Percentiles rank a stretch among this genome's conserved stretches.
Conservation (phyloP, 208 protist species). For the Crithidia bombi region DNA sequence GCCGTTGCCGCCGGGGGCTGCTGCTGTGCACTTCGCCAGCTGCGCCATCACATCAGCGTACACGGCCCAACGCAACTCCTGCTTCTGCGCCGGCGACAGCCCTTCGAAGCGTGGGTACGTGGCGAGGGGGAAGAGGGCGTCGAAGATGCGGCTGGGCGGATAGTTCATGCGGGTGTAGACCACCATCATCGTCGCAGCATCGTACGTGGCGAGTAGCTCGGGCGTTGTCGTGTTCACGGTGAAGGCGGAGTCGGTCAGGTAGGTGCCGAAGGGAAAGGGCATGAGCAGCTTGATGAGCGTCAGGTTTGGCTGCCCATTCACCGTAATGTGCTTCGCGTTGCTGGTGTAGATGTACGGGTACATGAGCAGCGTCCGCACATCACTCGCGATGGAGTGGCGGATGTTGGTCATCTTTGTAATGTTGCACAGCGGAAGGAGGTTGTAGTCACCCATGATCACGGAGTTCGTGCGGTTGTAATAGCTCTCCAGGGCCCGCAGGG, state of each 20-base stretch:
- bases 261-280: constrained; percentile 49
- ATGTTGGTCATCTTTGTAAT: constrained; percentile 39
- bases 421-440: constrained; percentile 64
- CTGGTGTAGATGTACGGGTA: constrained; percentile 70
- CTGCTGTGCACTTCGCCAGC: constrained; percentile 32
- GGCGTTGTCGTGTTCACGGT: constrained; percentile 41
- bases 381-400: constrained; percentile 29
- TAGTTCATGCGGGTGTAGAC: constrained; percentile 25
- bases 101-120: constrained; percentile 32
- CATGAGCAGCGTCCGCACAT: constrained; percentile 34
- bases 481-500: constrained; percentile 25
- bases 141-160: constrained; percentile 20
- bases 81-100: constrained; percentile 34
- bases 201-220: constrained; percentile 23
- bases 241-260: constrained; percentile 16
- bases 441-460: constrained; percentile 52
- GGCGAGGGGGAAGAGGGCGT: constrained; percentile 26
- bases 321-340: constrained; percentile 16
- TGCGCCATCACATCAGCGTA: constrained; percentile 27
- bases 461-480: constrained; percentile 75
- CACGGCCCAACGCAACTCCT: constrained; percentile 51
- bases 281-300: constrained; percentile 74
- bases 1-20: not conserved
- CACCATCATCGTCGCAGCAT: constrained; percentile 28
- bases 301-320: constrained; percentile 45